These are phyloP conservation scores for Lanmaoa pseudosensibilis DNA, from an alignment of 768 basidiomycete species.

Conservation along the genomic window DNA sequence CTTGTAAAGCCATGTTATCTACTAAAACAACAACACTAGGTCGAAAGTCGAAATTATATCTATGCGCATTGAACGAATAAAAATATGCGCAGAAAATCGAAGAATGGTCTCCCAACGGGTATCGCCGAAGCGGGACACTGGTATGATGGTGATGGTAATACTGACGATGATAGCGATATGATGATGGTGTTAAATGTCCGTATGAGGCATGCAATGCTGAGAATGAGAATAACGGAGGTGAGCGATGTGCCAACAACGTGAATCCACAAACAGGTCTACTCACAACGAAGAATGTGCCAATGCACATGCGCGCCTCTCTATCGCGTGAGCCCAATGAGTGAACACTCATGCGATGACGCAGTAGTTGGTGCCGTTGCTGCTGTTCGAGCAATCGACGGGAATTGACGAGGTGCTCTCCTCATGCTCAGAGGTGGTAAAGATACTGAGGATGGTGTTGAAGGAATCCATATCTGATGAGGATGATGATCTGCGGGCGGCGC, in stretches of 20 bases:
- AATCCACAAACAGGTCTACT: constrained; percentile 2
- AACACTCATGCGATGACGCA: constrained; percentile 25
- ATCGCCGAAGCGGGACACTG: constrained; percentile 4
- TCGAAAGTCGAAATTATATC: constrained; percentile 23
- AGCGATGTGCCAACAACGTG: neutral
- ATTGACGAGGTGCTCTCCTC: constrained; percentile 10
- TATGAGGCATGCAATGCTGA: constrained; percentile 9
- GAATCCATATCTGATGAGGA: constrained; percentile 22
- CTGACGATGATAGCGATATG: neutral
- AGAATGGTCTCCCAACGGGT: neutral
- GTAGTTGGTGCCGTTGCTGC: neutral
- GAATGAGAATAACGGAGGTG: constrained; percentile 1
- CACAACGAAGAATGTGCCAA: constrained; percentile 21
- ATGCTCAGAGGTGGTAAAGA: constrained; percentile 8
- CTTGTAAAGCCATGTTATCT: constrained; percentile 1
- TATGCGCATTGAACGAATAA: constrained; percentile 21
- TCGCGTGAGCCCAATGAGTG: neutral
- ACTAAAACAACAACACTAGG: constrained; percentile 24
- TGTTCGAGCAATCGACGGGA: constrained; percentile 14
- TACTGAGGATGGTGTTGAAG: constrained; percentile 16
- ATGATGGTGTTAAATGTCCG: constrained; percentile 9
- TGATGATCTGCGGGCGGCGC: neutral
- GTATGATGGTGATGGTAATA: constrained; percentile 4
- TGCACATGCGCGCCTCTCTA: neutral
- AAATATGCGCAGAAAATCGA: constrained; percentile 10